phyloP scores from a whole-genome alignment of 192 early-diverging fungal species.

The Coemansia sp. region DNA sequence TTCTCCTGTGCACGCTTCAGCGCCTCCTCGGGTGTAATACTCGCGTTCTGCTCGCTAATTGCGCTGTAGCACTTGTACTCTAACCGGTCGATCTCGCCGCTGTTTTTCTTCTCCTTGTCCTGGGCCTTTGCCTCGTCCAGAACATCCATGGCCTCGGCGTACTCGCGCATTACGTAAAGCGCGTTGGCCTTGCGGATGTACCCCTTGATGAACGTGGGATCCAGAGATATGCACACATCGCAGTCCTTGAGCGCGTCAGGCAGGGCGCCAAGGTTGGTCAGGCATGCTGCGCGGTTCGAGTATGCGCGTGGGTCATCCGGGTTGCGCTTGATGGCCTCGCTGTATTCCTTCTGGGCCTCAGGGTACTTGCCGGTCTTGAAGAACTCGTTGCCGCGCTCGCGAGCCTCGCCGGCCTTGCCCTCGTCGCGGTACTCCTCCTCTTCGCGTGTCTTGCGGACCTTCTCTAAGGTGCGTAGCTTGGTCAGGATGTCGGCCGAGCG shows the following conservation, averaged over 20 bases:
- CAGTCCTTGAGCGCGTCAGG: slow-evolving; percentile 95
- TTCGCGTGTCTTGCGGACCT: slow-evolving; percentile 71
- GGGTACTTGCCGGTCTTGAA: slow-evolving; percentile 89
- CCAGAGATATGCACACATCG: slow-evolving; percentile 80
- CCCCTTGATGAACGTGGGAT: slow-evolving; percentile 88
- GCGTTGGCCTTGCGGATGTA: slow-evolving; percentile 95
- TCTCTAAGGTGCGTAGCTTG: slow-evolving; percentile 86
- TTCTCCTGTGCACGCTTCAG: slow-evolving; percentile 83
- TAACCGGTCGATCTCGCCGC: slow-evolving; percentile 80
- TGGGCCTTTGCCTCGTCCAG: slow-evolving; percentile 72
- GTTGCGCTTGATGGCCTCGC: slow-evolving; percentile 97
- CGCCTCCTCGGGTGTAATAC: slow-evolving; percentile 70
- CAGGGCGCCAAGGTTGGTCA: slow-evolving; percentile 90
- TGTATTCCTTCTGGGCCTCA: slow-evolving; percentile 87
- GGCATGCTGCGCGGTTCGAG: slow-evolving; percentile 95
- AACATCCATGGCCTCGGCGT: slow-evolving; percentile 76
- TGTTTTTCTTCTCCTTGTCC: slow-evolving; percentile 82
- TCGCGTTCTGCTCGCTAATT: slow-evolving; percentile 60
- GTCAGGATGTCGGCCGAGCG: slow-evolving; percentile 88
- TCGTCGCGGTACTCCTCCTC: slow-evolving; percentile 86
- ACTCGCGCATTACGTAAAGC: slow-evolving; percentile 86
- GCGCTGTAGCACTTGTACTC: slow-evolving; percentile 78
- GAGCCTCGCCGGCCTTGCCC: slow-evolving; percentile 81
- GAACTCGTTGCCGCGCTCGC: slow-evolving; percentile 88
- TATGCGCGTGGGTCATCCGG: slow-evolving; percentile 84